phyloP scores from a whole-genome alignment of 2,329 filamentous ascomycete genomes.

The Diplodia mutila region DNA sequence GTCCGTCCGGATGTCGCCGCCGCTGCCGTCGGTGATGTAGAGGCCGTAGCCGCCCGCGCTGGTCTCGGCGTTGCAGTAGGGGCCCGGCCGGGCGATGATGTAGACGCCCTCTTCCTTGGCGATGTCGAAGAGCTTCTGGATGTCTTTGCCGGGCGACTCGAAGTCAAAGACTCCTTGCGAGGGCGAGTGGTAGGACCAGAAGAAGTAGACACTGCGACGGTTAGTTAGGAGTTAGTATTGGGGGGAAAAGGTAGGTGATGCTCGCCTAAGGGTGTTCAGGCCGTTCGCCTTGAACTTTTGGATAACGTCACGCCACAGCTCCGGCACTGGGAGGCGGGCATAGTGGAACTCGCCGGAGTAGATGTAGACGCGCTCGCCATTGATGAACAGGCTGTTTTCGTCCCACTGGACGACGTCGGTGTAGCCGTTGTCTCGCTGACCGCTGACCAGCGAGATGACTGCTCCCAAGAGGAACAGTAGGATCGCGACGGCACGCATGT shows the following conservation, averaged over 20 bases:
- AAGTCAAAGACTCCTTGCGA: slow-evolving; percentile 55
- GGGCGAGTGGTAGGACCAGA: slow-evolving; percentile 55
- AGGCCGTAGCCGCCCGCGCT: slow-evolving; percentile 65
- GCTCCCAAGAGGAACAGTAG: slow-evolving; percentile 8
- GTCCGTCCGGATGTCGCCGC: slow-evolving; percentile 58
- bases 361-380: slow-evolving; percentile 56
- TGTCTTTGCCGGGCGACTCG: slow-evolving; percentile 57
- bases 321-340: slow-evolving; percentile 55
- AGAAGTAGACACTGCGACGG: slow-evolving; percentile 44
- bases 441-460: background rate
- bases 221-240: too few species aligned
- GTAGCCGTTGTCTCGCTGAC: slow-evolving; percentile 49
- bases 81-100: slow-evolving; percentile 61
- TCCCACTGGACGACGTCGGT: slow-evolving; percentile 58
- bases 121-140: slow-evolving; percentile 56
- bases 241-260: too few species aligned
- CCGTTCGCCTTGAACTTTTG: slow-evolving; percentile 58
- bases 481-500: slow-evolving; percentile 3
- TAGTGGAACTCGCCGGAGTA: slow-evolving; percentile 61
- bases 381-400: slow-evolving; percentile 57
- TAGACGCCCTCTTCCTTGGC: slow-evolving; percentile 60
- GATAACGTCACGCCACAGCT: slow-evolving; percentile 56
- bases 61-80: slow-evolving; percentile 67
- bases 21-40: slow-evolving; percentile 65
- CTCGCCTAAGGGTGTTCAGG: slow-evolving; percentile 51